Conservation (phyloP, 148 eudicot genomes). For the Nyssa sinensis region DNA sequence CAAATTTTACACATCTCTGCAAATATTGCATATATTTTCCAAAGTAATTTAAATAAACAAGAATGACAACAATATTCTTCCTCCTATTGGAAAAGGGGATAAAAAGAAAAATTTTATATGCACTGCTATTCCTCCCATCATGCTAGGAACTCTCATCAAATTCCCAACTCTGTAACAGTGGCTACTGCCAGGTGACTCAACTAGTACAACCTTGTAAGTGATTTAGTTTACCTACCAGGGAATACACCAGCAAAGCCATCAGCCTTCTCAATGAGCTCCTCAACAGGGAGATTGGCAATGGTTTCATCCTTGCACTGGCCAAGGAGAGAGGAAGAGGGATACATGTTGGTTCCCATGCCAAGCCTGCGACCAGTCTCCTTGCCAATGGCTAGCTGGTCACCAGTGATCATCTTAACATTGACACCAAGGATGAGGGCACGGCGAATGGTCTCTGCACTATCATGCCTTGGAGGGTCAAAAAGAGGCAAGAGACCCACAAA, state of each 20-base stretch:
- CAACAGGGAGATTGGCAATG: conserved; percentile 57
- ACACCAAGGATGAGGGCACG: conserved; percentile 80
- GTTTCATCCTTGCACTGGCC: conserved; percentile 62
- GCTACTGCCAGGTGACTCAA: not conserved
- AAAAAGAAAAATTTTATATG: not conserved
- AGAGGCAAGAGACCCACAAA: conserved; percentile 74
- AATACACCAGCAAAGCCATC: conserved; percentile 91
- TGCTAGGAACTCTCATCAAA: not conserved
- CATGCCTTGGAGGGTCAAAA: conserved; percentile 84
- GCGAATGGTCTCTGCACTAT: conserved; percentile 78
- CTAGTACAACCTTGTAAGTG: not conserved
- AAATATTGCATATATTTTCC: not conserved
- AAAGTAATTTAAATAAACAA: not conserved
- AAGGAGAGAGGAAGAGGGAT: conserved; percentile 80
- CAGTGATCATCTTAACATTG: conserved; percentile 92
- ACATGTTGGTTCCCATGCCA: conserved; percentile 87
- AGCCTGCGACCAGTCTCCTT: conserved; percentile 85
- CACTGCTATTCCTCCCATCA: not conserved
- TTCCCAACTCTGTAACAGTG: not conserved
- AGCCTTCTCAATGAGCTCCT: conserved; percentile 77
- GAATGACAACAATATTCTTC: not conserved
- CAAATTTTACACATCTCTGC: too few species aligned
- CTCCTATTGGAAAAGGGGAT: not conserved
- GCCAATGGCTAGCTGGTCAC: conserved; percentile 83
- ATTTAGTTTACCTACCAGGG: conserved; percentile 46